Conservation (phyloP, 345 rosid genomes). For the Eucalyptus pauciflora region DNA sequence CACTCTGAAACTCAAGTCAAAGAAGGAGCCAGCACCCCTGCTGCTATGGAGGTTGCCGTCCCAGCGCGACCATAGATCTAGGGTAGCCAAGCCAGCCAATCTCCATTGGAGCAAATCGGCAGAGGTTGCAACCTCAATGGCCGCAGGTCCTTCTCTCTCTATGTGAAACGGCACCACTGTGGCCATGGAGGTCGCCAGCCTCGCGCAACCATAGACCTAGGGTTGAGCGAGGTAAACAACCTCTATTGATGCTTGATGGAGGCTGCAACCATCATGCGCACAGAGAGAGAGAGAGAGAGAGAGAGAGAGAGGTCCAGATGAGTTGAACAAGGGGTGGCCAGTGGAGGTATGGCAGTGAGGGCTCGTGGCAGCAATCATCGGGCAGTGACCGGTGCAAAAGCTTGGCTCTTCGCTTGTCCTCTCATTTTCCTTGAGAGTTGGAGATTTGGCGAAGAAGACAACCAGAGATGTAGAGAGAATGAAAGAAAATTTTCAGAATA, state of each 20-base stretch:
- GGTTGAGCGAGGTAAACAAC: not conserved
- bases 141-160: not conserved
- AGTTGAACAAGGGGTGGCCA: not conserved
- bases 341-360: not conserved
- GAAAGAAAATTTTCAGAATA: not conserved
- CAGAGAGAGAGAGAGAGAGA: not conserved
- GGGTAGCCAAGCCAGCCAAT: not conserved
- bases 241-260: not conserved
- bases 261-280: not conserved
- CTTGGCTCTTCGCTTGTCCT: not conserved
- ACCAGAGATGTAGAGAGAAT: not conserved
- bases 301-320: not conserved
- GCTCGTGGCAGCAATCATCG: not conserved
- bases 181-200: not conserved
- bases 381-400: not conserved
- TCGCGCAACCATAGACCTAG: not conserved
- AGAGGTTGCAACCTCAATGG: not conserved
- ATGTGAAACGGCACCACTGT: not conserved
- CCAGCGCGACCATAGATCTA: not conserved
- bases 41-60: not conserved
- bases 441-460: not conserved
- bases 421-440: not conserved
- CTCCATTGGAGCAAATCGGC: not conserved
- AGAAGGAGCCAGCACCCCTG: not conserved
- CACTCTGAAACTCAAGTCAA: not conserved